phyloP scores from a whole-genome alignment of 31 red algal species.

The Endocladia muricata region DNA sequence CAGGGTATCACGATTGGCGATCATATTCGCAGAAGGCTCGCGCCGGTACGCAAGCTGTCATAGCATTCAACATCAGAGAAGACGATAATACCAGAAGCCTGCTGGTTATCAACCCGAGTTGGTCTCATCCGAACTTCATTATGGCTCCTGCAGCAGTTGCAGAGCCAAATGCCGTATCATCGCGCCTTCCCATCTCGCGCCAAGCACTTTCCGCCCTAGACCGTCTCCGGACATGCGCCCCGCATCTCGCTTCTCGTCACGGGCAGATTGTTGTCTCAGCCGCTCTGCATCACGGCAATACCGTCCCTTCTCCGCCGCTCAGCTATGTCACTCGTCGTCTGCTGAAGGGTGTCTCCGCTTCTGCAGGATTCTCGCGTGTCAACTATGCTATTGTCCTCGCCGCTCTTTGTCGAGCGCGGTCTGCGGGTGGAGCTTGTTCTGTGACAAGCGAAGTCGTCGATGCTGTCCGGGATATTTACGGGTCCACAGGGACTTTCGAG shows the following conservation, averaged over 20 bases:
- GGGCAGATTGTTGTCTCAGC: not conserved
- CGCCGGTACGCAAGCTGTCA: too few species aligned
- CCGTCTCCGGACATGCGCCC: not conserved
- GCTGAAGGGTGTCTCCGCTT: conserved; percentile 8
- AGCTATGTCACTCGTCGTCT: conserved; percentile 12
- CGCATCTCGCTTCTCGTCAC: not conserved
- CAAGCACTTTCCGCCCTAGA: conserved; percentile 3
- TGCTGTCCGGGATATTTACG: conserved; percentile 4
- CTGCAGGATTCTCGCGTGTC: not conserved
- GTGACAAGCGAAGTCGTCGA: not conserved
- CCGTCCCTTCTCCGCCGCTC: not conserved
- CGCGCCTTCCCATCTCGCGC: not conserved
- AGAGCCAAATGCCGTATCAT: not conserved
- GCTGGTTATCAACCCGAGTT: too few species aligned
- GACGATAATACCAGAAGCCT: too few species aligned
- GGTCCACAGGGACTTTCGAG: not conserved
- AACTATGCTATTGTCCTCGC: conserved; percentile 8
- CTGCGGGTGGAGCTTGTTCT: not conserved
- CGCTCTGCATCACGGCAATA: not conserved
- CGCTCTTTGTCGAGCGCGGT: not conserved
- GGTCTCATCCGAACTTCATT: too few species aligned
- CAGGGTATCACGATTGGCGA: too few species aligned
- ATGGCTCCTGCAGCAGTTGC: not conserved
- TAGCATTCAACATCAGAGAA: too few species aligned
- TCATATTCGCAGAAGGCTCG: too few species aligned